These are phyloP conservation scores for Vitis hybrid DNA, from an alignment of 177 flowering plant genomes.

Conservation along the genomic window DNA sequence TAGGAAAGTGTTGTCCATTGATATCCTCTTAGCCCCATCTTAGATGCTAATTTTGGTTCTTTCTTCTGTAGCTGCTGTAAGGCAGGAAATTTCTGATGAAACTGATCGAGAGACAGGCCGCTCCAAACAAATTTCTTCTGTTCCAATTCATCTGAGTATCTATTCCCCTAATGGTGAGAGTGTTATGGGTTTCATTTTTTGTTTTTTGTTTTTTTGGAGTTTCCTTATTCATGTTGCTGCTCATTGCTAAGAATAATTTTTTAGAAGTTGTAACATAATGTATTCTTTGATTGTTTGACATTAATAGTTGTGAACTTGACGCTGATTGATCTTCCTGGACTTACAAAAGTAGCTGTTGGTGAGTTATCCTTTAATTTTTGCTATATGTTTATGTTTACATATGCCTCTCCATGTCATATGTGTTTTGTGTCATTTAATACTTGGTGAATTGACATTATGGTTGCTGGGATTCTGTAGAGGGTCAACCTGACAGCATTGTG, in stretches of 20 bases:
- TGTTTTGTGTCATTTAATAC: background rate
- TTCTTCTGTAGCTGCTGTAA: slow-evolving; percentile 64
- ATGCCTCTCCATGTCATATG: background rate
- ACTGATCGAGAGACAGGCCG: slow-evolving; percentile 88
- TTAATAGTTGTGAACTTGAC: slow-evolving; percentile 81
- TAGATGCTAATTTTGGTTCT: slow-evolving; percentile 2
- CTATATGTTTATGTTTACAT: background rate
- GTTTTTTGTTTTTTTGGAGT: no score
- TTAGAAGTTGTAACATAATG: background rate
- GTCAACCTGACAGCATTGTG: slow-evolving; percentile 67
- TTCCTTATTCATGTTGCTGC: background rate
- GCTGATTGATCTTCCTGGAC: slow-evolving; percentile 84
- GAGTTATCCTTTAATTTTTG: slow-evolving; percentile 18
- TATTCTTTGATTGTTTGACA: background rate
- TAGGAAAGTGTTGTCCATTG: background rate
- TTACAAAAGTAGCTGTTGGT: slow-evolving; percentile 91
- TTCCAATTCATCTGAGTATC: slow-evolving; percentile 85
- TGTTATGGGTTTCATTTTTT: background rate
- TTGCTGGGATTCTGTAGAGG: slow-evolving; percentile 33
- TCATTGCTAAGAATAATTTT: background rate
- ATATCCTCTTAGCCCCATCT: background rate
- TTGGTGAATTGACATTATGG: background rate
- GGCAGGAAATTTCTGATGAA: slow-evolving; percentile 78
- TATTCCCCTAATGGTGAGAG: slow-evolving; percentile 76
- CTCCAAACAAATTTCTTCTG: slow-evolving; percentile 55